Base-by-base conservation (phyloP, 1,284 basidiomycete species). In the Meira nashicola region DNA sequence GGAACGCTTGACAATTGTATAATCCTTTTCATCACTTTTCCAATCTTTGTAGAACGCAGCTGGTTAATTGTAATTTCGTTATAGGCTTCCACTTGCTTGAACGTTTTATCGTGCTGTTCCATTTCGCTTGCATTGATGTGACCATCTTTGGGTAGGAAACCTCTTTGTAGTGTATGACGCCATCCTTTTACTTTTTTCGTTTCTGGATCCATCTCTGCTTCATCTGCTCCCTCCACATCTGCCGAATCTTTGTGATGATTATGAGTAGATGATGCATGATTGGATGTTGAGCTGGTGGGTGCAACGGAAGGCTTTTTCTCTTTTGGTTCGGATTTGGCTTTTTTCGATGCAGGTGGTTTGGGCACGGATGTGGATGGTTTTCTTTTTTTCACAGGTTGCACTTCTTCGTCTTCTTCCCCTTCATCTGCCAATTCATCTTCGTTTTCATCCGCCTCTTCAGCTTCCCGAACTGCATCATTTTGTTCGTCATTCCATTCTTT, bases 401-500 rank as follows among this genome's bases (percentile, higher is more conserved):
- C 25, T 39, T 55, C 17, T 17, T 12, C 56, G n/a, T 58, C 57
- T 11, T 58, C 57, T 10, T 55, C 56, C 19, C 55, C 57, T 50
- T 54, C 57, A 4, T 58, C 56, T 21, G 25, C 9, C 33, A 39
- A 33, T 17, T 58, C 57, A n/a, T 47, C 39, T 38, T 49, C 19
- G 7, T 56, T 43, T 40, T 21, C 21, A 23, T 33, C 55, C 17
- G 14, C 21, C 10, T 17, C 11, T 54, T 58, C 57, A n/a, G 54
- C 56, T 21, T 56, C 54, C 9, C n/a, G 12, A 14, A 58, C 51
- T 5, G 55, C 55, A 6, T 49, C 47, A 49, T 65, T 60, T 25
- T 60, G 49, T 28, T 64, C 62, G 17, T 59, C 52, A 39, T 65
- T 60, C 64, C 64, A 65, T 15, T 49, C 53, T 17, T 38, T 39